These are phyloP conservation scores for Arctostaphylos glauca DNA, from an alignment of 148 eudicot species.

Conservation along the genomic window DNA sequence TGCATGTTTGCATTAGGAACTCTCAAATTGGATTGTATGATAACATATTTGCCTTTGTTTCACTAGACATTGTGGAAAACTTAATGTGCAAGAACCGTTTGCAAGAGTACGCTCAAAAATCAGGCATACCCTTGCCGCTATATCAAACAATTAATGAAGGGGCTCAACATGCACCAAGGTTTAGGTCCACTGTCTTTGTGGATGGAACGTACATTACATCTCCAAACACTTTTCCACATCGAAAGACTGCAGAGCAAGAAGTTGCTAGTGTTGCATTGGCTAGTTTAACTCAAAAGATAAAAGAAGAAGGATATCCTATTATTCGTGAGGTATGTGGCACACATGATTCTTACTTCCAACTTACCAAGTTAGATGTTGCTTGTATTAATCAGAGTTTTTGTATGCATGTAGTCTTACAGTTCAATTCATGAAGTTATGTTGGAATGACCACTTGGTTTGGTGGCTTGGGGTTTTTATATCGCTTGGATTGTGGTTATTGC, in stretches of 20 bases:
- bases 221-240: slow-evolving; percentile 20
- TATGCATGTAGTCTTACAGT: not conserved
- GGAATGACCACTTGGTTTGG: not conserved
- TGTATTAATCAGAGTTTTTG: not conserved
- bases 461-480: not conserved
- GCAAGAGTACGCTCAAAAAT: slow-evolving; percentile 34
- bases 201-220: slow-evolving; percentile 48
- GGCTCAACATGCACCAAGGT: slow-evolving; percentile 26
- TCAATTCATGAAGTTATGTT: not conserved
- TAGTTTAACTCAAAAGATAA: slow-evolving; percentile 27
- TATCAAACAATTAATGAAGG: slow-evolving; percentile 45
- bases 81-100: slow-evolving; percentile 34
- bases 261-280: slow-evolving; percentile 52
- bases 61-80: slow-evolving; percentile 29
- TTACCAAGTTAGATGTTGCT: not conserved
- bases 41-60: not conserved
- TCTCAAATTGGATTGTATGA: not conserved
- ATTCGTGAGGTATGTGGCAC: slow-evolving; percentile 37
- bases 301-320: slow-evolving; percentile 33
- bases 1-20: not conserved
- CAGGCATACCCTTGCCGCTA: slow-evolving; percentile 34
- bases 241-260: slow-evolving; percentile 61
- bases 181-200: slow-evolving; percentile 46
- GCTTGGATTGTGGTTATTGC: not conserved
- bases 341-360: not conserved